These are phyloP conservation scores for Opeltia flavorubescens DNA, from an alignment of 495 filamentous ascomycete genomes.

Conservation along the genomic window DNA sequence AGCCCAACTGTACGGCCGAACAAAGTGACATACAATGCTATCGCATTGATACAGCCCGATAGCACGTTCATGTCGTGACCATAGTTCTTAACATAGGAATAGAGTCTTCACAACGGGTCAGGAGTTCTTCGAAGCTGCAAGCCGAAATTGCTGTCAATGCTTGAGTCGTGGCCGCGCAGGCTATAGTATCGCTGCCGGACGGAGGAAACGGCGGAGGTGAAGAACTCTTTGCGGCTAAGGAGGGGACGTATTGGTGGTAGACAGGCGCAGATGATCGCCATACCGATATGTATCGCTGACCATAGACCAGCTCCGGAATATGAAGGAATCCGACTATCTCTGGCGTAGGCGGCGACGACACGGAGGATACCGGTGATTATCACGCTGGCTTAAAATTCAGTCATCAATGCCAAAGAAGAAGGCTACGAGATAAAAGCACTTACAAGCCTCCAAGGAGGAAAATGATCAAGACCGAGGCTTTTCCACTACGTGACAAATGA, in stretches of 20 bases:
- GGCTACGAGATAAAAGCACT: conserved; percentile 1
- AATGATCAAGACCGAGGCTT: conserved; percentile 14
- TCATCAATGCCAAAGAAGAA: not conserved
- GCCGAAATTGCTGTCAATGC: too few relatives aligned
- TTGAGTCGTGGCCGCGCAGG: not conserved
- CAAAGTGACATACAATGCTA: too few relatives aligned
- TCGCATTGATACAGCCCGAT: too few relatives aligned
- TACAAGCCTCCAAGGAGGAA: conserved; percentile 21
- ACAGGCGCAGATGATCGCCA: not conserved
- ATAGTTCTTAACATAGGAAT: too few relatives aligned
- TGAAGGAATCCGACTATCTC: not conserved
- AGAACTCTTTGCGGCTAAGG: not conserved
- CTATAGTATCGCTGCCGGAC: not conserved
- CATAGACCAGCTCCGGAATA: not conserved
- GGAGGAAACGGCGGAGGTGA: not conserved
- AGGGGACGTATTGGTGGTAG: not conserved
- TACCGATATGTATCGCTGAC: not conserved
- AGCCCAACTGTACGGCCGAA: too few relatives aligned
- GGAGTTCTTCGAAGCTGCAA: too few relatives aligned
- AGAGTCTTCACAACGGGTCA: too few relatives aligned
- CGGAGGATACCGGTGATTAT: conserved; percentile 3
- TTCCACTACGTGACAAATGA: conserved; percentile 12
- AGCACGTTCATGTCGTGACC: too few relatives aligned
- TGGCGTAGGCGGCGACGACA: not conserved
- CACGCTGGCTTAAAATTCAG: conserved; percentile 1